These are phyloP conservation scores for Pseudogymnoascus sp. DNA, from an alignment of 2,329 filamentous ascomycete species.

Conservation along the genomic window DNA sequence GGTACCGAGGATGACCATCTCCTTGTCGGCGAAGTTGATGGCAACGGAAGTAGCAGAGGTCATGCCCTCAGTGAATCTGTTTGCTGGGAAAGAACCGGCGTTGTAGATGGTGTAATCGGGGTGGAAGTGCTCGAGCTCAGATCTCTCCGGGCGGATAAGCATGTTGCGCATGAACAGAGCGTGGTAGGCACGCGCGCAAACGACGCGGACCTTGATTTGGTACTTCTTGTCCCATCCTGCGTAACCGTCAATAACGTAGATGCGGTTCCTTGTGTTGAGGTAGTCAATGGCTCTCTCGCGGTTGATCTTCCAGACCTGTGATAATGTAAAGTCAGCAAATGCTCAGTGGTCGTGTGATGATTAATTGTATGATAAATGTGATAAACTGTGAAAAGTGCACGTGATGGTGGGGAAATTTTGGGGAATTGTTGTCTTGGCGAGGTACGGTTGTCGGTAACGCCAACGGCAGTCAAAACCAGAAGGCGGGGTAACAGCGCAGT, in stretches of 20 bases:
- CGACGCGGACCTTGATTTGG: slow-evolving; percentile 91
- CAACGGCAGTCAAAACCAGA: not conserved
- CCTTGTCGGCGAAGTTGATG: slow-evolving; percentile 98
- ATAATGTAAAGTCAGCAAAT: not conserved
- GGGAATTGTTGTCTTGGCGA: not conserved
- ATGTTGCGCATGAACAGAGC: slow-evolving; percentile 99
- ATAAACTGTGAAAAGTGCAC: not conserved
- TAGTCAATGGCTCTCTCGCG: slow-evolving; percentile 97
- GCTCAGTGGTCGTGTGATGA: not conserved
- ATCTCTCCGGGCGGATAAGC: slow-evolving; percentile 86
- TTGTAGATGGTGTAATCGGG: slow-evolving; percentile 99
- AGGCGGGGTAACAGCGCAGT: not conserved
- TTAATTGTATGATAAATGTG: not conserved
- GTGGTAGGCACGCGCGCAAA: slow-evolving; percentile 98
- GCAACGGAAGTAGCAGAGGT: slow-evolving; percentile 95
- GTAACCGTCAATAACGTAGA: slow-evolving; percentile 96
- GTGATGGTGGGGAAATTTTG: not conserved
- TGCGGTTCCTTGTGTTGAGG: slow-evolving; percentile 95
- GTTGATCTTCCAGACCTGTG: slow-evolving; percentile 98
- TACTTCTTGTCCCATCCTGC: slow-evolving; percentile 99
- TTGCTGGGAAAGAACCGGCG: slow-evolving; percentile 94
- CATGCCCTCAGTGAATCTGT: slow-evolving; percentile 97
- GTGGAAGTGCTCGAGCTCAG: slow-evolving; percentile 95
- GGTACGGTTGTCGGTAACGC: not conserved
- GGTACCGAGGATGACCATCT: slow-evolving; percentile 99